Conservation (phyloP, 345 rosid species). For the Salix brachista region DNA sequence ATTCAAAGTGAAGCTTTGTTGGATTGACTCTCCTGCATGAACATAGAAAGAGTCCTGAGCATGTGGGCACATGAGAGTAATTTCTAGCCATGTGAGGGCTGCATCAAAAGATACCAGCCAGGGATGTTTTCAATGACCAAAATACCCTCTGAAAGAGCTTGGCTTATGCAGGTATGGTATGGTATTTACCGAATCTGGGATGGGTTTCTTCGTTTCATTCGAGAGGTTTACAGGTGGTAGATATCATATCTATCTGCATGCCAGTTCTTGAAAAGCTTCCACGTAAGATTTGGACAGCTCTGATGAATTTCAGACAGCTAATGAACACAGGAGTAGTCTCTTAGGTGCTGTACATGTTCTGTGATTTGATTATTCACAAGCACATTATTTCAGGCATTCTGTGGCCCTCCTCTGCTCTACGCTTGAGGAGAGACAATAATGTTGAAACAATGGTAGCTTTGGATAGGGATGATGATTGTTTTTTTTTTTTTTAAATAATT, state of each 20-base stretch:
- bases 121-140: constrained; percentile 7
- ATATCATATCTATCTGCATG: constrained; percentile 16
- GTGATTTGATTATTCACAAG: constrained; percentile 21
- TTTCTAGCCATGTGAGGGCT: constrained; percentile 45
- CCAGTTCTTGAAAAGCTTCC: constrained; percentile 24
- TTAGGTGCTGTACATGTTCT: background rate
- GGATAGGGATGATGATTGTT: too few species aligned
- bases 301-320: constrained; percentile 41
- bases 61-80: constrained; percentile 49
- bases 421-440: constrained; percentile 33
- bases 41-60: constrained; percentile 29
- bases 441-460: background rate
- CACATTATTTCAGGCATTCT: constrained; percentile 12
- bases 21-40: constrained; percentile 17
- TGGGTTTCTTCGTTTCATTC: constrained; percentile 18
- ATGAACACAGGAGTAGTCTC: constrained; percentile 2
- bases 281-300: constrained; percentile 37
- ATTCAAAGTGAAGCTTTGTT: constrained; percentile 19
- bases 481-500: too few species aligned
- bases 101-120: constrained; percentile 19
- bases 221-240: constrained; percentile 10
- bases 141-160: constrained; percentile 17
- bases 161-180: background rate
- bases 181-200: background rate
- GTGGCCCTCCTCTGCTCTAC: constrained; percentile 19